Percentiles rank a stretch among this genome's conserved stretches.
Evolutionary conservation across 257 asterid species (phyloP).

Genomic region (Echium plantagineum): DNA sequence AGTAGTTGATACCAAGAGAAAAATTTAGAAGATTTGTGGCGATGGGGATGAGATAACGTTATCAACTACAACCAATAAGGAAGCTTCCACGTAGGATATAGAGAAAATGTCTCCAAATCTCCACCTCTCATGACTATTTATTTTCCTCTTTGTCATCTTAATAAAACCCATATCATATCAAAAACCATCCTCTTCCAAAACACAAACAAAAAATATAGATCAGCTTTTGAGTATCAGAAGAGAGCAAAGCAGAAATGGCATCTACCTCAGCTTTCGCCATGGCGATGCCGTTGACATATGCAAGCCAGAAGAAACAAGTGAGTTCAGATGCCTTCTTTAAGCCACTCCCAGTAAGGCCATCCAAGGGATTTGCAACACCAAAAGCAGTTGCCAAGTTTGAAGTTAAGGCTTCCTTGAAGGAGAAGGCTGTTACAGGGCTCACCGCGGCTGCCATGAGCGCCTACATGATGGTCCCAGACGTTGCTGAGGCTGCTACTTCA

Average conservation of each 20-base stretch:
- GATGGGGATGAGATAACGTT: slow-evolving; percentile 22
- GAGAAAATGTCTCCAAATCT: slow-evolving; percentile 18
- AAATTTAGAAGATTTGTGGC: neutral
- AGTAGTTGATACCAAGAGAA: too few species aligned
- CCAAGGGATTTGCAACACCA: slow-evolving; percentile 16
- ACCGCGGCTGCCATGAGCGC: slow-evolving; percentile 72
- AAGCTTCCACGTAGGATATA: slow-evolving; percentile 41
- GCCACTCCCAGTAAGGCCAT: slow-evolving; percentile 38
- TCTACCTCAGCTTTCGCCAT: slow-evolving; percentile 59
- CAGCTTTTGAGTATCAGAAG: neutral
- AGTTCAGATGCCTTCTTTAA: slow-evolving; percentile 38
- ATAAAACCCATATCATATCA: slow-evolving; percentile 6
- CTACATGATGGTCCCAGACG: slow-evolving; percentile 51
- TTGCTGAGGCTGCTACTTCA: slow-evolving; percentile 62
- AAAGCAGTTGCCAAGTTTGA: slow-evolving; percentile 33
- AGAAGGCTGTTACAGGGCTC: slow-evolving; percentile 63
- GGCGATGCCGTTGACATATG: slow-evolving; percentile 46
- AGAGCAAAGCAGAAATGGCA: slow-evolving; percentile 37
- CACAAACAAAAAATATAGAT: slow-evolving; percentile 11
- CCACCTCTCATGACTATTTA: slow-evolving; percentile 35
- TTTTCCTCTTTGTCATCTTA: slow-evolving; percentile 4
- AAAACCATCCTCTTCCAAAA: neutral
- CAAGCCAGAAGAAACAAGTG: slow-evolving; percentile 35
- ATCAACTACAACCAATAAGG: slow-evolving; percentile 39
- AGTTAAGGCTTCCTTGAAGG: slow-evolving; percentile 54